Conservation (phyloP, 2,329 filamentous ascomycete species). For the Verticillium zaregamsianum region DNA sequence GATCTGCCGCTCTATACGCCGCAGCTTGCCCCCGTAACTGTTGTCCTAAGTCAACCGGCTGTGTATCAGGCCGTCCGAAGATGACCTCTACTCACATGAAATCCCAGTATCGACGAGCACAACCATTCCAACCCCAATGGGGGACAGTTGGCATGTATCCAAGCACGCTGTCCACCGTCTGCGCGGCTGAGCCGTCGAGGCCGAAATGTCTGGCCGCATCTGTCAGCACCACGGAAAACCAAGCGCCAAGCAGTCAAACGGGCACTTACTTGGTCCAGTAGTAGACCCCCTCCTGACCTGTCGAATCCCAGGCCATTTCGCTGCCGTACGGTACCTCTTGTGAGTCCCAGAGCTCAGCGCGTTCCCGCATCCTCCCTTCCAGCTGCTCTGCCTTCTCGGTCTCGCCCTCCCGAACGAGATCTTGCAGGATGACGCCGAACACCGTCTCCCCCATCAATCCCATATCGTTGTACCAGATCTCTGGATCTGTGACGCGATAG, state of each 20-base stretch:
- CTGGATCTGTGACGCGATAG: conserved; percentile 28
- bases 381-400: conserved; percentile 32
- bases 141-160: conserved; percentile 54
- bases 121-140: conserved; percentile 61
- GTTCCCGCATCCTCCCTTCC: conserved; percentile 40
- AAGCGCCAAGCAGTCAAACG: neutral
- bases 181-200: conserved; percentile 36
- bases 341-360: conserved; percentile 45
- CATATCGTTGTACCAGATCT: conserved; percentile 38
- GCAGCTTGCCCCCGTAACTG: conserved; percentile 37
- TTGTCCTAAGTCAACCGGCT: neutral
- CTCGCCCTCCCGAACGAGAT: conserved; percentile 43
- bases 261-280: conserved; percentile 46
- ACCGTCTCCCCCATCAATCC: conserved; percentile 59
- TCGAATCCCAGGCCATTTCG: conserved; percentile 61
- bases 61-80: no score
- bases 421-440: conserved; percentile 46
- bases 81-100: conserved; percentile 35
- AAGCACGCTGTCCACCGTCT: conserved; percentile 48
- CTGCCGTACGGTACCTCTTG: conserved; percentile 52
- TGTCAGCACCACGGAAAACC: neutral
- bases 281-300: conserved; percentile 58
- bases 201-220: conserved; percentile 39
- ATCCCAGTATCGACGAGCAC: conserved; percentile 58
- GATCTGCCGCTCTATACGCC: conserved; percentile 43